Percentiles rank a stretch among this genome's conserved stretches.
phyloP scores from a whole-genome alignment of 2,329 filamentous ascomycete genomes.

The Cladophialophora psammophila region DNA sequence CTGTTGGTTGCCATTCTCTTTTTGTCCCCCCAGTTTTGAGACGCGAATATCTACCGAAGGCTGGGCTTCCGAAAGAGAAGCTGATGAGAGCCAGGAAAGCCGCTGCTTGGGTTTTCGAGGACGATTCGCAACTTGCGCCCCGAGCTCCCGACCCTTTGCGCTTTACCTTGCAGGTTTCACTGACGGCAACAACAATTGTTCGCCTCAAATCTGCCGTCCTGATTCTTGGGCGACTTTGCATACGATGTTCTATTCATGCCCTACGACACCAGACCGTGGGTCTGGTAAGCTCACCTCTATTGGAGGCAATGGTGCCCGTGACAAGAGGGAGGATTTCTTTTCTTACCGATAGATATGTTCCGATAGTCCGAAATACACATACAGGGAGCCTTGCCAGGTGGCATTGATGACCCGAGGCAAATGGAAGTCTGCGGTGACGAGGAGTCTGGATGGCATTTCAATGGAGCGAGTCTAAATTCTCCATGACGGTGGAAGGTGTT shows the following conservation, averaged over 20 bases:
- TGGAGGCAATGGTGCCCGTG: background rate
- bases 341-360: background rate
- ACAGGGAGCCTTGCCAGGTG: background rate
- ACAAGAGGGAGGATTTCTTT: background rate
- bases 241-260: background rate
- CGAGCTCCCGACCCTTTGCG: background rate
- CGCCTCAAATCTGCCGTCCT: background rate
- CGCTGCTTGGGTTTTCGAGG: no score
- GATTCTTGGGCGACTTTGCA: background rate
- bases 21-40: background rate
- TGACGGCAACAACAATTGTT: background rate
- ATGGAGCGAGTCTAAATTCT: background rate
- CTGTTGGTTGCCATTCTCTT: background rate
- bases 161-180: background rate
- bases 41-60: background rate
- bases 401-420: background rate
- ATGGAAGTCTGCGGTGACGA: background rate
- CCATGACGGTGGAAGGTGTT: background rate
- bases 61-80: no score
- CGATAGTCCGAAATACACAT: background rate
- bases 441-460: background rate
- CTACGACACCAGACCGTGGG: background rate
- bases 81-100: no score
- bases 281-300: background rate
- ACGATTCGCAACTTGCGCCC: background rate